Conservation (phyloP, 805 yeast genomes). For the Barnettozyma populi region DNA sequence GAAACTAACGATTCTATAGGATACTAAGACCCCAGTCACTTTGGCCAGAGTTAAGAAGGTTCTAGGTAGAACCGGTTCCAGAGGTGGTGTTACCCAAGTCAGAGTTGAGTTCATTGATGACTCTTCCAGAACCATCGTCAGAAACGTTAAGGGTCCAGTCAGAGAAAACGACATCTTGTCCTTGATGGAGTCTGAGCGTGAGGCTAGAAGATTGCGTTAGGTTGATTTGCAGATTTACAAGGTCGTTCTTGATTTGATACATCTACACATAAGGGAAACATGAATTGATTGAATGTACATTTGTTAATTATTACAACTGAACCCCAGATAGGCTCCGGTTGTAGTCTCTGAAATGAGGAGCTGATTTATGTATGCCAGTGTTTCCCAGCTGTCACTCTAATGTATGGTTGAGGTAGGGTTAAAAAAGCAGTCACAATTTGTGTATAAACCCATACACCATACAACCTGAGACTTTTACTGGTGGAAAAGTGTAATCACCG, state of each 20-base stretch:
- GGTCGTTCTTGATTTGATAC: constrained; percentile 16
- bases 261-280: constrained; percentile 11
- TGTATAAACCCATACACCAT: constrained; percentile 4
- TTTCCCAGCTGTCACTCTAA: no score
- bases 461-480: no score
- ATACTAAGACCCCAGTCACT: constrained; percentile 63
- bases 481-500: no score
- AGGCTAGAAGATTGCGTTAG: constrained; percentile 93
- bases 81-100: constrained; percentile 99
- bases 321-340: not conserved
- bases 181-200: constrained; percentile 99
- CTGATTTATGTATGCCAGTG: not conserved
- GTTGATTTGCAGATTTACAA: constrained; percentile 20
- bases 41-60: constrained; percentile 99
- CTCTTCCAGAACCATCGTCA: constrained; percentile 90
- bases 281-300: constrained; percentile 26
- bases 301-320: constrained; percentile 16
- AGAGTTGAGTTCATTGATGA: constrained; percentile 96
- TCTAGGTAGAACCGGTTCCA: constrained; percentile 99
- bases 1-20: constrained; percentile 15
- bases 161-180: constrained; percentile 98
- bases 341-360: not conserved
- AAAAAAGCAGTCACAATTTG: constrained; percentile 14
- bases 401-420: not conserved
- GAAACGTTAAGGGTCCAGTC: constrained; percentile 97